Percentiles rank a stretch among this genome's conserved stretches.
Evolutionary conservation across 768 basidiomycete genomes (phyloP).

Genomic region (Boletus tylopilopsis): DNA sequence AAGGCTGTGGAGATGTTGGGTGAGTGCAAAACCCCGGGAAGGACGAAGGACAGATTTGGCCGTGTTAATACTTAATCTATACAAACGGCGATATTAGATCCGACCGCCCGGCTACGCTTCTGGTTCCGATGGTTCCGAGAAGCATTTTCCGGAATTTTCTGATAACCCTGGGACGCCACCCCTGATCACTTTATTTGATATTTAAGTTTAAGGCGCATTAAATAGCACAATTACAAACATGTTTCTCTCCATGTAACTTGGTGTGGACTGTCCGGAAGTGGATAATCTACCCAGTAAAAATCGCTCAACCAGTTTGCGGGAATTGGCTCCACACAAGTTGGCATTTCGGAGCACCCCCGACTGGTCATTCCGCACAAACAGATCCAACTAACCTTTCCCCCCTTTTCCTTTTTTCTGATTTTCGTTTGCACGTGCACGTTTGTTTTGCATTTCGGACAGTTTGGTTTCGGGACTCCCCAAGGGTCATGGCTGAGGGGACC

Average conservation of each 20-base stretch:
- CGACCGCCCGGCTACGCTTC: too few relatives aligned
- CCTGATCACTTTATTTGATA: too few relatives aligned
- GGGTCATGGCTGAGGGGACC: neutral
- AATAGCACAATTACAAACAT: too few relatives aligned
- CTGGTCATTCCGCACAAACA: neutral
- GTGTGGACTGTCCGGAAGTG: neutral
- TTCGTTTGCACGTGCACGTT: neutral
- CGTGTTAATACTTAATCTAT: too few relatives aligned
- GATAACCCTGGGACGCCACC: too few relatives aligned
- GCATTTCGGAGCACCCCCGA: neutral
- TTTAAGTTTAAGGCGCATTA: too few relatives aligned
- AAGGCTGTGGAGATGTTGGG: too few relatives aligned
- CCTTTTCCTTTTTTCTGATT: neutral
- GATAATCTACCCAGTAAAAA: neutral
- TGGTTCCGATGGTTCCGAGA: too few relatives aligned
- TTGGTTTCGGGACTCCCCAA: slow-evolving; percentile 1
- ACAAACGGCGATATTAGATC: too few relatives aligned
- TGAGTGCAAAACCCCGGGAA: too few relatives aligned
- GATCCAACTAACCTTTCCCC: neutral
- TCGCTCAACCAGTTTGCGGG: neutral
- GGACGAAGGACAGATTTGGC: too few relatives aligned
- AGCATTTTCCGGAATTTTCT: too few relatives aligned
- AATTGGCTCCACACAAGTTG: neutral
- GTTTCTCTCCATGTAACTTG: neutral
- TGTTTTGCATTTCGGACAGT: neutral